Evolutionary conservation across 2,329 filamentous ascomycete genomes (phyloP).

Genomic region (Daldinia sp.): DNA sequence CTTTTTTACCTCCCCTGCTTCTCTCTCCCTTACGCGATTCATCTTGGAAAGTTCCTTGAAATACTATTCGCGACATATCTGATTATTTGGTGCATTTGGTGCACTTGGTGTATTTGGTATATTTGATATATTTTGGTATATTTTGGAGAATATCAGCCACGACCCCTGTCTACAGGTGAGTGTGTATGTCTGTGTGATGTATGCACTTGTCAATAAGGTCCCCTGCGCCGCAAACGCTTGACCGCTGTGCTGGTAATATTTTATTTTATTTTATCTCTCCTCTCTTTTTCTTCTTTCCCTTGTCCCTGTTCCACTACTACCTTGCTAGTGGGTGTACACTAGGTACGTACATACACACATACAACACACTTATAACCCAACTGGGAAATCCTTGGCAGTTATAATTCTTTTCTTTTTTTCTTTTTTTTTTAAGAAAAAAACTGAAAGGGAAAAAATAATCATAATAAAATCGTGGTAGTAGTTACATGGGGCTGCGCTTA

Average conservation of each 20-base stretch:
- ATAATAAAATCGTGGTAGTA: not conserved
- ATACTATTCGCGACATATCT: constrained; percentile 21
- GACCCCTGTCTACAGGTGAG: constrained; percentile 26
- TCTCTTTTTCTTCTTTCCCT: constrained; percentile 4
- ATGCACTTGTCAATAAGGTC: constrained; percentile 20
- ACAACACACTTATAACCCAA: constrained; percentile 22
- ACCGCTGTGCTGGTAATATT: constrained; percentile 32
- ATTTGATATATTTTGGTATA: constrained; percentile 13
- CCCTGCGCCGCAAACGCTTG: constrained; percentile 35
- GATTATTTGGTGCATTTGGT: constrained; percentile 2
- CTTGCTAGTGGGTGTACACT: constrained; percentile 8
- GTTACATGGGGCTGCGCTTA: constrained; percentile 34
- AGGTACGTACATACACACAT: not conserved
- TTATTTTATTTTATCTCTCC: no score
- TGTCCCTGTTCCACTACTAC: no score
- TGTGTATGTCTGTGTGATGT: not conserved
- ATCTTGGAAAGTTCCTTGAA: not conserved
- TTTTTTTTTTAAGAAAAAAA: not conserved
- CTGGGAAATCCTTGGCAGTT: constrained; percentile 23
- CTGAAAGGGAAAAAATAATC: not conserved
- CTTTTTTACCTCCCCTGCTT: not conserved
- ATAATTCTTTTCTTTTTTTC: constrained; percentile 14
- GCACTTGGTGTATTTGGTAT: constrained; percentile 6
- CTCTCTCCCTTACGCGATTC: not conserved
- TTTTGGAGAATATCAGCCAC: not conserved